Conservation (phyloP, 225 moss, liverwort and hornwort genomes). For the Bryum argenteum region DNA sequence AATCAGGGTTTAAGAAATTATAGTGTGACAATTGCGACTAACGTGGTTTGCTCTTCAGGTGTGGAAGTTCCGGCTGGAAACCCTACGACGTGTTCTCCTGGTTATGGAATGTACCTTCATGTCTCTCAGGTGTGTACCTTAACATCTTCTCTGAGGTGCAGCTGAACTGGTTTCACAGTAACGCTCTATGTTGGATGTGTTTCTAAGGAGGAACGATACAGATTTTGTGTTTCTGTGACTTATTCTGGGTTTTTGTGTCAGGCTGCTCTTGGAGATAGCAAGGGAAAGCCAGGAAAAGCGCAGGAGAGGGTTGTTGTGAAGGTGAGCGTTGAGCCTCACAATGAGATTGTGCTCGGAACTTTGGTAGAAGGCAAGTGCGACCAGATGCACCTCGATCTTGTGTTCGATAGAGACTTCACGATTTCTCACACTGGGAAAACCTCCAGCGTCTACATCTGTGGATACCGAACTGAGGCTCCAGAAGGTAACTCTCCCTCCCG, state of each 20-base stretch:
- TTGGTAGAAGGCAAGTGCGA: conserved; percentile 73
- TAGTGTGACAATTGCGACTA: too few relatives aligned
- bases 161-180: background rate
- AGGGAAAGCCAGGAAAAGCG: conserved; percentile 39
- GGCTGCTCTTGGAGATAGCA: conserved; percentile 79
- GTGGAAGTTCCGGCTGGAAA: conserved; percentile 65
- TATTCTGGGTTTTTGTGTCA: conserved; percentile 15
- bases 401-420: conserved; percentile 80
- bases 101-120: conserved; percentile 70
- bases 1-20: background rate
- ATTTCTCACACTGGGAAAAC: conserved; percentile 68
- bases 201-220: background rate
- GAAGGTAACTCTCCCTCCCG: conserved; percentile 22
- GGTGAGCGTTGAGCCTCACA: conserved; percentile 51
- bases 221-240: background rate
- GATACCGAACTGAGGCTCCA: conserved; percentile 72
- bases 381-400: conserved; percentile 80
- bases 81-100: conserved; percentile 55
- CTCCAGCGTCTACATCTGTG: conserved; percentile 77
- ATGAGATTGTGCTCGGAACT: conserved; percentile 75
- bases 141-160: conserved; percentile 5
- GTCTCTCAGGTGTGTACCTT: conserved; percentile 63
- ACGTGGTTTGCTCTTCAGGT: conserved; percentile 10
- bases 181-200: background rate
- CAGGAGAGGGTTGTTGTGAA: conserved; percentile 73